Evolutionary conservation across 768 basidiomycete genomes (phyloP).

Genomic region (Mycena capillaripes): DNA sequence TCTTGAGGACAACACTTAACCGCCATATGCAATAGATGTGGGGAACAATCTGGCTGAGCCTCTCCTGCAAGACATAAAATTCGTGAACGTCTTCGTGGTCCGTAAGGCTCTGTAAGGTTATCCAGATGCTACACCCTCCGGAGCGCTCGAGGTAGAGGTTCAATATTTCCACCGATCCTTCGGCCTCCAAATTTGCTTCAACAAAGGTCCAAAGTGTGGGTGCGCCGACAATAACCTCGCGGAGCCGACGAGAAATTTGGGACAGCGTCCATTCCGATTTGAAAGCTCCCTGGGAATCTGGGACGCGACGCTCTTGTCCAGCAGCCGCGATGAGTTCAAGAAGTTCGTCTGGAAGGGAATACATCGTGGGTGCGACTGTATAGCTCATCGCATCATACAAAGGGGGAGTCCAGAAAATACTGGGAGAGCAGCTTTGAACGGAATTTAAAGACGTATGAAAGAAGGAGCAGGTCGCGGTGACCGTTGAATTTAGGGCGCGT

Average conservation of each 20-base stretch:
- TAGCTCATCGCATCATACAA: no score
- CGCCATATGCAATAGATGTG: background rate
- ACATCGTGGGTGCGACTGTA: no score
- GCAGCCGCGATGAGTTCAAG: background rate
- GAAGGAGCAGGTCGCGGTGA: no score
- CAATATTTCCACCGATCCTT: background rate
- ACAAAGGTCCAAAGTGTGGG: background rate
- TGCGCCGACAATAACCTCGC: background rate
- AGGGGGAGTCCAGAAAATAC: no score
- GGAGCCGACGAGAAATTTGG: background rate
- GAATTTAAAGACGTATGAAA: no score
- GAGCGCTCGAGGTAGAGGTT: background rate
- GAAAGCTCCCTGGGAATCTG: no score
- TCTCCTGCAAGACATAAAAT: background rate
- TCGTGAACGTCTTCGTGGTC: background rate
- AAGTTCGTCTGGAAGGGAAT: conserved; percentile 8
- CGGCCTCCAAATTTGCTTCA: background rate
- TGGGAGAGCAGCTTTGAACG: no score
- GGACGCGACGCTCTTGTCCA: background rate
- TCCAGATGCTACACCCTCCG: background rate
- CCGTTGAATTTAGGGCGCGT: no score
- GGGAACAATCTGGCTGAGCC: background rate
- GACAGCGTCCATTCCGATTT: background rate
- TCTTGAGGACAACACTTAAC: background rate
- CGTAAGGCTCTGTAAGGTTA: background rate